phyloP scores from a whole-genome alignment of 2,329 filamentous ascomycete species.

The Talaromyces sp. region DNA sequence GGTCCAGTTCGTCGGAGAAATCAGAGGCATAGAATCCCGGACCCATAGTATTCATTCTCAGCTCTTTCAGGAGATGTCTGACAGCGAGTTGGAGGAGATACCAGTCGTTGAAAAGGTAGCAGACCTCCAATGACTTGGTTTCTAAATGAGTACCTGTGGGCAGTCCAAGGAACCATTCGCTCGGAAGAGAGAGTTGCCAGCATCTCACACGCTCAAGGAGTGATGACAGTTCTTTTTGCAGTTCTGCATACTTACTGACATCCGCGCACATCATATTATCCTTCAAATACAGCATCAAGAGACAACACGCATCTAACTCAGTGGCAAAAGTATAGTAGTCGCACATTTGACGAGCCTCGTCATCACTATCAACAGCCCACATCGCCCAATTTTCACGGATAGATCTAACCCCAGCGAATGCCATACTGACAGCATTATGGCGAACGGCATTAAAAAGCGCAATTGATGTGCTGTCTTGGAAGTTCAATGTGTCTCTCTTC shows the following conservation, averaged over 20 bases:
- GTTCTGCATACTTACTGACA: neutral
- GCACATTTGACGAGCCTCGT: constrained; percentile 4
- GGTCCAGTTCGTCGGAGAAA: neutral
- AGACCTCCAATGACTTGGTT: neutral
- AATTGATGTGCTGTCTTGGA: constrained; percentile 10
- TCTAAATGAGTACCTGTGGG: neutral
- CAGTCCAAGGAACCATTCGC: neutral
- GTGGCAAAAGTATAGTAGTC: constrained; percentile 17
- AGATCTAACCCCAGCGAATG: neutral
- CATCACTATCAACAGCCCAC: constrained; percentile 1
- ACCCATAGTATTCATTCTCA: neutral
- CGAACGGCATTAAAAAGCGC: constrained; percentile 14
- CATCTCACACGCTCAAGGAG: constrained; percentile 4
- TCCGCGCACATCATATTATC: neutral
- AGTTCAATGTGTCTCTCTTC: constrained; percentile 9
- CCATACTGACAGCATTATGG: constrained; percentile 15
- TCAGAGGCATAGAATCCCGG: neutral
- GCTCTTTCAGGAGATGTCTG: constrained; percentile 8
- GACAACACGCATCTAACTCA: constrained; percentile 13
- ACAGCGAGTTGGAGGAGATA: constrained; percentile 1
- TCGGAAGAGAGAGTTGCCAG: neutral
- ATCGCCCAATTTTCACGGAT: constrained; percentile 9
- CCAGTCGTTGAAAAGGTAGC: constrained; percentile 13
- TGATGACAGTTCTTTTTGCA: neutral
- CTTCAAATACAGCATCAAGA: constrained; percentile 4